These are phyloP conservation scores for Alternaria hordeiaustralica DNA, from an alignment of 2,329 filamentous ascomycete species.

Conservation along the genomic window DNA sequence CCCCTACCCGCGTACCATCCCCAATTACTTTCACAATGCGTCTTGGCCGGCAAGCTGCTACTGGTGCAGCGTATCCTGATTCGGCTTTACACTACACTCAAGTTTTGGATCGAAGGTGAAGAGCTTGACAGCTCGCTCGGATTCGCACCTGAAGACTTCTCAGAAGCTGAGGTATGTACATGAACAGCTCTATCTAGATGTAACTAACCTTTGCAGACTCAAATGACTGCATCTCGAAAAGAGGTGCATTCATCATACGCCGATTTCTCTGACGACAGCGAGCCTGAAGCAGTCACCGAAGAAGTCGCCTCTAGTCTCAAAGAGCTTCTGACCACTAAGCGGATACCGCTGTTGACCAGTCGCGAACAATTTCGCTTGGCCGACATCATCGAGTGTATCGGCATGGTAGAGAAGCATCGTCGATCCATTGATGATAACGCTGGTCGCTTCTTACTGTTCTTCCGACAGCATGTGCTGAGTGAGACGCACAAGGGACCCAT, in stretches of 20 bases:
- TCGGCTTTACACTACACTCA: slow-evolving; percentile 75
- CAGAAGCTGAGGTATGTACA: slow-evolving; percentile 52
- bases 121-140: slow-evolving; percentile 78
- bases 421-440: slow-evolving; percentile 91
- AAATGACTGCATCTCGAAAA: slow-evolving; percentile 54
- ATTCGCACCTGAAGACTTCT: slow-evolving; percentile 57
- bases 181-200: rapidly evolving
- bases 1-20: slow-evolving; percentile 91
- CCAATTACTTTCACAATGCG: slow-evolving; percentile 85
- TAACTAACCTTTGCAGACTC: slow-evolving; percentile 30
- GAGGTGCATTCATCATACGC: slow-evolving; percentile 60
- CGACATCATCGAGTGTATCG: slow-evolving; percentile 83
- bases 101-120: slow-evolving; percentile 84
- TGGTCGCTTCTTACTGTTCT: slow-evolving; percentile 85
- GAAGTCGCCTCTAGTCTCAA: slow-evolving; percentile 72
- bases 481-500: slow-evolving; percentile 67
- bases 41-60: slow-evolving; percentile 76
- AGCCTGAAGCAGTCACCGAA: slow-evolving; percentile 73
- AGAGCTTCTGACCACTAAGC: slow-evolving; percentile 75
- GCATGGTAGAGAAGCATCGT: slow-evolving; percentile 83
- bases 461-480: slow-evolving; percentile 79
- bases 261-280: slow-evolving; percentile 61
- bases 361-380: slow-evolving; percentile 86
- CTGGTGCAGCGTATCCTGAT: slow-evolving; percentile 76
- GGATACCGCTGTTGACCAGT: slow-evolving; percentile 80